These are phyloP conservation scores for Blumeriella jaapii DNA, from an alignment of 2,329 filamentous ascomycete genomes.

Conservation along the genomic window DNA sequence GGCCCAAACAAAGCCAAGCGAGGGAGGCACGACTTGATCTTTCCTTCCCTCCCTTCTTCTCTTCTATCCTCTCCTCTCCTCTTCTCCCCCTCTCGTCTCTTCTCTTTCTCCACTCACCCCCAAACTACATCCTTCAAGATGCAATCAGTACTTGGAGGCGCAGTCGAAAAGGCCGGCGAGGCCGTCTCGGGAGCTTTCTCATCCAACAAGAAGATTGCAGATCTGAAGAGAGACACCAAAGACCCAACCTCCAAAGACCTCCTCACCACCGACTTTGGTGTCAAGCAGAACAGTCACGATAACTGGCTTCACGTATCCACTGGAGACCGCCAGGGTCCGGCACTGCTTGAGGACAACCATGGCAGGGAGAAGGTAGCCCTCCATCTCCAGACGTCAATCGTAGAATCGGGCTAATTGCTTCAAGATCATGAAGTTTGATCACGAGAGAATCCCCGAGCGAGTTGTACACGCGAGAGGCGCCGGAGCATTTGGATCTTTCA, in stretches of 20 bases:
- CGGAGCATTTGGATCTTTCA: slow-evolving; percentile 57
- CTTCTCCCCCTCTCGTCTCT: too few species aligned
- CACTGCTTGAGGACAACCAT: slow-evolving; percentile 60
- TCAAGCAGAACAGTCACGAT: slow-evolving; percentile 62
- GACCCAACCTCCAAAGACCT: slow-evolving; percentile 45
- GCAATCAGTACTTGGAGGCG: slow-evolving; percentile 17
- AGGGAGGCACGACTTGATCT: too few species aligned
- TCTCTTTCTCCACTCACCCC: slow-evolving; percentile 2
- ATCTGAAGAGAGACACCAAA: slow-evolving; percentile 35
- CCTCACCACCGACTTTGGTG: slow-evolving; percentile 68
- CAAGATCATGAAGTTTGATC: slow-evolving; percentile 65
- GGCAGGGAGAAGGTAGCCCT: slow-evolving; percentile 56
- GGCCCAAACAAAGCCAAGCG: too few species aligned
- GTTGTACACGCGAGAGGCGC: slow-evolving; percentile 56
- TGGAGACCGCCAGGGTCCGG: slow-evolving; percentile 53
- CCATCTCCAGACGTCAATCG: neutral
- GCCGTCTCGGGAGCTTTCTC: slow-evolving; percentile 15
- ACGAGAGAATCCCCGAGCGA: slow-evolving; percentile 55
- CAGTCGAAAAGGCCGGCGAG: slow-evolving; percentile 11
- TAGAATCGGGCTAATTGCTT: too few species aligned
- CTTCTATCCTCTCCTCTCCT: too few species aligned
- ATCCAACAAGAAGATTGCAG: slow-evolving; percentile 21
- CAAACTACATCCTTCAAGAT: slow-evolving; percentile 12
- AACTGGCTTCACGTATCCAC: slow-evolving; percentile 61
- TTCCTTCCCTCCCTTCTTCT: too few species aligned